Evolutionary conservation across 2,329 filamentous ascomycete genomes (phyloP), one percentile per base, ranked within the genome.

Genomic region (Aspergillus phoenicis): DNA sequence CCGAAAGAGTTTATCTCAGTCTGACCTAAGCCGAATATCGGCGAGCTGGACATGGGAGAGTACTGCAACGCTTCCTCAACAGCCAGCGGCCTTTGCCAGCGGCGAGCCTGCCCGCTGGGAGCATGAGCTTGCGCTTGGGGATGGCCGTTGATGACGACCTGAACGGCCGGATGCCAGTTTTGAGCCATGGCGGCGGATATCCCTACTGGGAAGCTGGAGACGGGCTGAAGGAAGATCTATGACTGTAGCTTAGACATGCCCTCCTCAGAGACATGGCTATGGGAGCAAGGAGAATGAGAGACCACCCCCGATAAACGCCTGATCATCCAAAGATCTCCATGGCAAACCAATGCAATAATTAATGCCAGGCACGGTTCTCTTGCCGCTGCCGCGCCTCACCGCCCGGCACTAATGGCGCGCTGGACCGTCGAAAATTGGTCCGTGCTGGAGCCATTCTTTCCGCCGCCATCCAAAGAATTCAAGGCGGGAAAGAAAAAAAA

Each of bases 41-140:
- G 79, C 49, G 80, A 75, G 53, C 78, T 81, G n/a, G 79, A 81
- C 75, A 83, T 80, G 28, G 81, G 80, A 43, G 80, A 82, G 67
- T 77, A 83, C 63, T 80, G 77, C 52, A 83, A 70, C 7, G 81
- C 81, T 67, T 81, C 77, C 62, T 81, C 78, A 52, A 82, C 79
- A 33, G 73, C 77, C 58, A 82, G 66, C 43, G 80, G 74, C 57
- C 76, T 68, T 20, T 69, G 67, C 58, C 66, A 69, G 33, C 66
- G 72, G 59, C 71, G 71, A 17, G 63, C 52, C 10, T 69, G 59
- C 58, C 71, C 73, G 65, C 70, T 70, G 41, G 67, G 47, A 53
- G 60, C 58, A 64, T 72, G 63, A 36, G 60, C 52, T 41, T 69
- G 68, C 58, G 68, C 62, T 55, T 74, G 72, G 39, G 64, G 59